These are phyloP conservation scores for Leptodontidium sp. DNA, from an alignment of 2,329 filamentous ascomycete species.

Conservation along the genomic window DNA sequence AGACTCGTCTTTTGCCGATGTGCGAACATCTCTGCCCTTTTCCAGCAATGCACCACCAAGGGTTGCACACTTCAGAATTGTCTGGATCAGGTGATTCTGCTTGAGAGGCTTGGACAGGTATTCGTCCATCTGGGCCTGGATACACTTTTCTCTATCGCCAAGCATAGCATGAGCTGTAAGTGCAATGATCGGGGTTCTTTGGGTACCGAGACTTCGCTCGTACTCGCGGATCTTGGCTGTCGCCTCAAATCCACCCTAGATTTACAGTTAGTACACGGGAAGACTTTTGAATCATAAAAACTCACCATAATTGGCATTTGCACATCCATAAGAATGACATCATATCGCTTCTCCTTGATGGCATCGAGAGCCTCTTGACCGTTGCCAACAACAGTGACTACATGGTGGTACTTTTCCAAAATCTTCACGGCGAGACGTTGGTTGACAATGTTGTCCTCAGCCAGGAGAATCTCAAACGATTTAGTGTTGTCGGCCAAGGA, in stretches of 20 bases:
- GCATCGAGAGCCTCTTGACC: slow-evolving; percentile 91
- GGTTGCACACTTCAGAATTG: slow-evolving; percentile 95
- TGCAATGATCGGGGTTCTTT: slow-evolving; percentile 93
- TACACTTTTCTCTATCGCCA: slow-evolving; percentile 96
- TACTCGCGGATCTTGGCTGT: slow-evolving; percentile 97
- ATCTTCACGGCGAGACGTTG: slow-evolving; percentile 97
- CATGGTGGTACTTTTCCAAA: slow-evolving; percentile 94
- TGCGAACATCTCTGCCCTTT: slow-evolving; percentile 70
- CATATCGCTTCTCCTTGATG: slow-evolving; percentile 91
- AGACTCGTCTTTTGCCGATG: slow-evolving; percentile 44
- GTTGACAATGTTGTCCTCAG: slow-evolving; percentile 97
- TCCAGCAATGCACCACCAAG: slow-evolving; percentile 85
- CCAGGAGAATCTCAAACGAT: slow-evolving; percentile 93
- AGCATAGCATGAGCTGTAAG: slow-evolving; percentile 98
- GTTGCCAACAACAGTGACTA: slow-evolving; percentile 92
- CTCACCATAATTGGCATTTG: slow-evolving; percentile 99
- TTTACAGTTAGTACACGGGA: slow-evolving; percentile 48
- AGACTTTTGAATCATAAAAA: neutral
- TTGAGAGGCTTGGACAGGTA: slow-evolving; percentile 97
- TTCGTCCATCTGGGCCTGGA: slow-evolving; percentile 99
- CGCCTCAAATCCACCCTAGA: slow-evolving; percentile 90
- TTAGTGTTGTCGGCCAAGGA: slow-evolving; percentile 92
- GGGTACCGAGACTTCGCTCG: slow-evolving; percentile 80
- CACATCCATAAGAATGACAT: slow-evolving; percentile 98
- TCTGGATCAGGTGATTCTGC: slow-evolving; percentile 97